Percentiles rank a stretch among this genome's conserved stretches.
Conservation (phyloP, 805 yeast genomes). For the Wickerhamiella galacta region DNA sequence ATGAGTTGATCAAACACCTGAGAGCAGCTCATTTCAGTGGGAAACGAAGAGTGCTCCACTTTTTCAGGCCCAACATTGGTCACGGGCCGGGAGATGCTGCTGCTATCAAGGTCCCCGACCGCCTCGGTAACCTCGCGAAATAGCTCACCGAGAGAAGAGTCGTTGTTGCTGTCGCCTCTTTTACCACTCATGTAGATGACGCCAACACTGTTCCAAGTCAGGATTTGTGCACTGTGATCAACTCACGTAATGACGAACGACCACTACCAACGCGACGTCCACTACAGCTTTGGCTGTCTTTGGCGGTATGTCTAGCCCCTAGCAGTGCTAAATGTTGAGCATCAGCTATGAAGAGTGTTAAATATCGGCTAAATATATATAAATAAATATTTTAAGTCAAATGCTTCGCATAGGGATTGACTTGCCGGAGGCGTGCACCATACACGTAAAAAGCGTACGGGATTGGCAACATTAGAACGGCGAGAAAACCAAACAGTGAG, state of each 20-base stretch:
- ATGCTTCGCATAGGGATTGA: conserved; percentile 11
- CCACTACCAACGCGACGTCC: no score
- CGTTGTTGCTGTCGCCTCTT: conserved; percentile 3
- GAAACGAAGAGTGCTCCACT: conserved; percentile 16
- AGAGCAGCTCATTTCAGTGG: conserved; percentile 46
- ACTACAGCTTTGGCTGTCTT: no score
- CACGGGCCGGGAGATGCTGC: background rate
- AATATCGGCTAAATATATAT: background rate
- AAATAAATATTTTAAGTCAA: background rate
- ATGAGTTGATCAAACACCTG: conserved; percentile 79
- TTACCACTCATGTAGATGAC: no score
- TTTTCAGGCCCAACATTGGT: no score
- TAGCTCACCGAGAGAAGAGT: conserved; percentile 9
- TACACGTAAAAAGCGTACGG: conserved; percentile 36
- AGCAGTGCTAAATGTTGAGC: no score
- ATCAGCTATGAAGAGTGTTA: no score
- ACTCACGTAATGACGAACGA: no score
- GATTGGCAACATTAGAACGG: conserved; percentile 29
- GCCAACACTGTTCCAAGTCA: no score
- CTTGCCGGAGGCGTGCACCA: conserved; percentile 23
- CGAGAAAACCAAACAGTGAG: conserved; percentile 31
- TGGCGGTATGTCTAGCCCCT: no score
- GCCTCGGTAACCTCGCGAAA: conserved; percentile 13
- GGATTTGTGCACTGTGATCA: background rate
- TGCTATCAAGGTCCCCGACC: conserved; percentile 12